Percentiles rank a stretch among this genome's conserved stretches.
Evolutionary conservation across 768 basidiomycete species (phyloP).

Genomic region (Hebeloma cylindrosporum): DNA sequence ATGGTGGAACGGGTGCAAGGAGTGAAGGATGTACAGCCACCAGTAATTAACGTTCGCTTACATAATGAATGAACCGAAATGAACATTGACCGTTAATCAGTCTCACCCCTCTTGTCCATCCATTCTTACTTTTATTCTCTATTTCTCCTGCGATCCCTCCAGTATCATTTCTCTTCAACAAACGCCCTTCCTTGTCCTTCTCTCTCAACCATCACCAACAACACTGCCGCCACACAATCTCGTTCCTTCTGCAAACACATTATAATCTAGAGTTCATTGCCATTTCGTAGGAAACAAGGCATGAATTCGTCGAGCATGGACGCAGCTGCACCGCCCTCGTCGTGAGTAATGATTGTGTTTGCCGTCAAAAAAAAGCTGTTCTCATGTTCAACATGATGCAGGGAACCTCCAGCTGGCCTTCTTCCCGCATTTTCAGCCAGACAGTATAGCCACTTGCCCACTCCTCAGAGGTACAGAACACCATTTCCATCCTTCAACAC

Average conservation of each 20-base stretch:
- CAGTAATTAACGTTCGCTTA: conserved; percentile 22
- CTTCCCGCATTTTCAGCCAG: conserved; percentile 24
- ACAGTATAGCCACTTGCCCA: conserved; percentile 26
- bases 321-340: too few species aligned
- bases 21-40: conserved; percentile 1
- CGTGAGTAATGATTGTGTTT: too few species aligned
- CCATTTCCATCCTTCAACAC: not conserved
- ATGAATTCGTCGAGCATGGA: too few species aligned
- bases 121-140: conserved; percentile 7
- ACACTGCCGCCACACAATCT: too few species aligned
- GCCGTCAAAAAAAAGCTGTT: too few species aligned
- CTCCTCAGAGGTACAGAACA: conserved; percentile 25
- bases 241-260: too few species aligned
- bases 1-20: conserved; percentile 40
- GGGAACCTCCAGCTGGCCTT: conserved; percentile 19
- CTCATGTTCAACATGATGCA: too few species aligned
- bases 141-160: conserved; percentile 4
- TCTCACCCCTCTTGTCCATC: conserved; percentile 19
- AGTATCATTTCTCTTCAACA: conserved; percentile 15
- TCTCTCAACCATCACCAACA: not conserved
- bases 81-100: conserved; percentile 18
- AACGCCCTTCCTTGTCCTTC: not conserved
- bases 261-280: too few species aligned
- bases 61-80: conserved; percentile 25
- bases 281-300: too few species aligned